Conservation (phyloP, 257 asterid species). For the Henckelia pumila region DNA sequence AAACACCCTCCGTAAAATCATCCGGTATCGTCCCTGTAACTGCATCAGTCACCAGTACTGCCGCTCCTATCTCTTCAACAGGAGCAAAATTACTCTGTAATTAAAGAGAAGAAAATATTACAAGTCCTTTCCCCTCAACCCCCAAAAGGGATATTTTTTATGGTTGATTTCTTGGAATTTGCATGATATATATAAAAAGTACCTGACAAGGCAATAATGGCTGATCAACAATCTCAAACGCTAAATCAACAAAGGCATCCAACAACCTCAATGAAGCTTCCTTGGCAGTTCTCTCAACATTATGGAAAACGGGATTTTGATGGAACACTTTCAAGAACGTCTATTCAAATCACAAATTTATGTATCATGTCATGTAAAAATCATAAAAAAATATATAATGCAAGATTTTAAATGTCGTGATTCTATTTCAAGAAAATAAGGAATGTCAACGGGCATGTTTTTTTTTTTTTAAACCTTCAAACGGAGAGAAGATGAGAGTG, state of each 20-base stretch:
- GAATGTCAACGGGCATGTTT: too few relatives aligned
- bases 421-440: too few relatives aligned
- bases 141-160: too few relatives aligned
- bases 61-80: slow-evolving; percentile 24
- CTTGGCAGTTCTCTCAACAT: slow-evolving; percentile 29
- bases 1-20: slow-evolving; percentile 61
- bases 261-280: slow-evolving; percentile 34
- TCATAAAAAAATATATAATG: too few relatives aligned
- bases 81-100: slow-evolving; percentile 72
- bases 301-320: slow-evolving; percentile 15
- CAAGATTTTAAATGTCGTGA: too few relatives aligned
- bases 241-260: slow-evolving; percentile 45
- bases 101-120: too few relatives aligned
- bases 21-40: slow-evolving; percentile 48
- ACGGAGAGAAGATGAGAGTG: slow-evolving; percentile 23
- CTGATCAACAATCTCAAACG: slow-evolving; percentile 44
- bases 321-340: too few relatives aligned
- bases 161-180: too few relatives aligned
- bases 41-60: slow-evolving; percentile 23
- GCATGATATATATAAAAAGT: not conserved
- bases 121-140: too few relatives aligned
- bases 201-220: slow-evolving; percentile 65
- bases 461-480: slow-evolving; percentile 25
- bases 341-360: too few relatives aligned
- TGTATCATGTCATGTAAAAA: too few relatives aligned